phyloP scores from a whole-genome alignment of 352 stramenopile genomes.

The Peronospora belbahrii region DNA sequence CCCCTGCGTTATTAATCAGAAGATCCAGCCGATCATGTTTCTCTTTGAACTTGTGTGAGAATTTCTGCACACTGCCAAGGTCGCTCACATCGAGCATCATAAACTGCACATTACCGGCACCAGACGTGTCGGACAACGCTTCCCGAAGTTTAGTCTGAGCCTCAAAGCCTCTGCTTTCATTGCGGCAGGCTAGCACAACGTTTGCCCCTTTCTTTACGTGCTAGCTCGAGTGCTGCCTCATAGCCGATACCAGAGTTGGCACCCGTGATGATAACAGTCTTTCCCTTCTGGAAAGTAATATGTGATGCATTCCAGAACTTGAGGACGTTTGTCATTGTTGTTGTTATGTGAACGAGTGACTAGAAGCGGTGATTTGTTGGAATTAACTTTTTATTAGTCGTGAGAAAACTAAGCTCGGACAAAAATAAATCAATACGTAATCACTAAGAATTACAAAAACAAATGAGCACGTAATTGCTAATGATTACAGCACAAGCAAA shows the following conservation, averaged over 20 bases:
- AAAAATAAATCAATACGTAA: no score
- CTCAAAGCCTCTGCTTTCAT: constrained; percentile 13
- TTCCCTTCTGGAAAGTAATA: constrained; percentile 20
- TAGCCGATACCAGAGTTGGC: constrained; percentile 39
- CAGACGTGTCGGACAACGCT: constrained; percentile 1
- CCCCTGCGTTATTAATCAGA: constrained; percentile 22
- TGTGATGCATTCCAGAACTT: constrained; percentile 24
- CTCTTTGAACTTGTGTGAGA: constrained; percentile 29
- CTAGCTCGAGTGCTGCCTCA: constrained; percentile 26
- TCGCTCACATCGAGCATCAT: constrained; percentile 40
- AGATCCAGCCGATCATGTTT: constrained; percentile 34
- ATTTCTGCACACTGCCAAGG: constrained; percentile 35
- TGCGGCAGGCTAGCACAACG: constrained; percentile 33
- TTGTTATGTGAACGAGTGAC: no score
- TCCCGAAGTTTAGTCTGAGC: constrained; percentile 18
- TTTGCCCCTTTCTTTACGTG: constrained; percentile 24
- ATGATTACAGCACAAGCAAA: no score
- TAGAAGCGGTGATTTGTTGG: no score
- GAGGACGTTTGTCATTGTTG: background rate
- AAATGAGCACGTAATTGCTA: no score
- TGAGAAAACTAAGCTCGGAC: no score
- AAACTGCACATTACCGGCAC: constrained; percentile 36
- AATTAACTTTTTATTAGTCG: no score
- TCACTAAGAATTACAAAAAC: no score
- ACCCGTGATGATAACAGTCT: constrained; percentile 30